A percentile compares a stretch with the other conserved stretches of the same genome.
These are phyloP conservation scores for Calonectria hongkongensis DNA, from an alignment of 2,329 filamentous ascomycete genomes.

Conservation along the genomic window DNA sequence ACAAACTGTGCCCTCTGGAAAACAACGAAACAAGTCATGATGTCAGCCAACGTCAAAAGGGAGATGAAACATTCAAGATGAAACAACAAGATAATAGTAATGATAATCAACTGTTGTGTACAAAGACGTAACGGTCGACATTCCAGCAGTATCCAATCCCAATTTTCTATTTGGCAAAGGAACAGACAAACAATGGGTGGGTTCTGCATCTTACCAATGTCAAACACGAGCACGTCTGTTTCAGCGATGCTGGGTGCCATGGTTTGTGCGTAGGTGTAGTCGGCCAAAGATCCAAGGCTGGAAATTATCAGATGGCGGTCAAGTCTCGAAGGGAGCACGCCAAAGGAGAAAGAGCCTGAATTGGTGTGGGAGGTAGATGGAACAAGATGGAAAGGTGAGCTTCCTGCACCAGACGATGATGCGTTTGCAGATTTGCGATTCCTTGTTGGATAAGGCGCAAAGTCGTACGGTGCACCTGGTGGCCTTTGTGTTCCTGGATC, in stretches of 20 bases:
- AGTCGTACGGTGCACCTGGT: constrained; percentile 32
- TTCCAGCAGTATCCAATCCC: neutral
- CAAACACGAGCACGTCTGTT: constrained; percentile 60
- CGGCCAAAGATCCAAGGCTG: constrained; percentile 43
- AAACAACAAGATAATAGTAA: constrained; percentile 37
- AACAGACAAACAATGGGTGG: constrained; percentile 15
- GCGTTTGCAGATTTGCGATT: constrained; percentile 25
- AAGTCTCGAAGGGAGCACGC: constrained; percentile 33
- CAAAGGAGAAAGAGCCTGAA: constrained; percentile 16
- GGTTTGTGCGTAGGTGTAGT: constrained; percentile 32
- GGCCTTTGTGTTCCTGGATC: constrained; percentile 53
- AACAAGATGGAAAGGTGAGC: constrained; percentile 14
- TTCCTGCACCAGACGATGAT: constrained; percentile 13
- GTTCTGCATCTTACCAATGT: constrained; percentile 60
- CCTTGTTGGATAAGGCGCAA: constrained; percentile 14
- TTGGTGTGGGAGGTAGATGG: constrained; percentile 5
- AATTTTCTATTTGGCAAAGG: neutral
- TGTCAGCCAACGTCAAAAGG: constrained; percentile 23
- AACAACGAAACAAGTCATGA: constrained; percentile 18
- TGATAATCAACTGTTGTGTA: constrained; percentile 1
- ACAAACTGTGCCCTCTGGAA: constrained; percentile 85
- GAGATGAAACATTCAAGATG: neutral
- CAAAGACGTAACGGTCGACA: neutral
- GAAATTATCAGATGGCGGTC: constrained; percentile 41
- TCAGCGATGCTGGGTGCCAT: constrained; percentile 55